These are phyloP conservation scores for Stagonosporopsis tanaceti DNA, from an alignment of 2,329 filamentous ascomycete species.

Conservation along the genomic window DNA sequence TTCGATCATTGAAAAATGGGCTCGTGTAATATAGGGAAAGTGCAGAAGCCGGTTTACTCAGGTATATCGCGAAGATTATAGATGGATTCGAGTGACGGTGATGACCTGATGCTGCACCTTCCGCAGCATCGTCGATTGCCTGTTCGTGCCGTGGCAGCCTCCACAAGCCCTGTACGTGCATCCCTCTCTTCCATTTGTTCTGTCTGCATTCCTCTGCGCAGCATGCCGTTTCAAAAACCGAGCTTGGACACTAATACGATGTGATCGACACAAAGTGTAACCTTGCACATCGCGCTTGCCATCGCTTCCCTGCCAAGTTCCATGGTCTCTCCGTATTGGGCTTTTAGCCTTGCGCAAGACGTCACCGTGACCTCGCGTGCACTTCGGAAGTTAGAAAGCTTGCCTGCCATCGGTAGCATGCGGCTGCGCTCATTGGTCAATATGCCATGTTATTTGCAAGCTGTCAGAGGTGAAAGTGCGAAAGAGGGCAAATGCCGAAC, in stretches of 20 bases:
- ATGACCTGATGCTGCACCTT: not conserved
- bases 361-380: slow-evolving; percentile 21
- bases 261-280: slow-evolving; percentile 19
- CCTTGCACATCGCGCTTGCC: slow-evolving; percentile 14
- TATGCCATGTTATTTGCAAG: slow-evolving; percentile 14
- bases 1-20: not conserved
- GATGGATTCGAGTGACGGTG: not conserved
- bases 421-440: slow-evolving; percentile 9
- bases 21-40: slow-evolving; percentile 2
- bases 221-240: slow-evolving; percentile 12
- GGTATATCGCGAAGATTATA: slow-evolving; percentile 1
- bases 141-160: slow-evolving; percentile 1
- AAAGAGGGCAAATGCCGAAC: slow-evolving; percentile 8
- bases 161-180: not conserved
- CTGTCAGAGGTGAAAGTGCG: slow-evolving; percentile 12
- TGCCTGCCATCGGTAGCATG: slow-evolving; percentile 3
- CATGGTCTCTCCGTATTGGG: slow-evolving; percentile 12
- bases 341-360: slow-evolving; percentile 18
- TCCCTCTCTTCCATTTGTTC: slow-evolving; percentile 4
- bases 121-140: slow-evolving; percentile 1
- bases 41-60: slow-evolving; percentile 19
- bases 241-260: slow-evolving; percentile 13
- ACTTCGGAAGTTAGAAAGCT: slow-evolving; percentile 2
- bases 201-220: slow-evolving; percentile 10
- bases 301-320: slow-evolving; percentile 15